phyloP scores from a whole-genome alignment of 495 filamentous ascomycete species.

The Viridothelium virens region DNA sequence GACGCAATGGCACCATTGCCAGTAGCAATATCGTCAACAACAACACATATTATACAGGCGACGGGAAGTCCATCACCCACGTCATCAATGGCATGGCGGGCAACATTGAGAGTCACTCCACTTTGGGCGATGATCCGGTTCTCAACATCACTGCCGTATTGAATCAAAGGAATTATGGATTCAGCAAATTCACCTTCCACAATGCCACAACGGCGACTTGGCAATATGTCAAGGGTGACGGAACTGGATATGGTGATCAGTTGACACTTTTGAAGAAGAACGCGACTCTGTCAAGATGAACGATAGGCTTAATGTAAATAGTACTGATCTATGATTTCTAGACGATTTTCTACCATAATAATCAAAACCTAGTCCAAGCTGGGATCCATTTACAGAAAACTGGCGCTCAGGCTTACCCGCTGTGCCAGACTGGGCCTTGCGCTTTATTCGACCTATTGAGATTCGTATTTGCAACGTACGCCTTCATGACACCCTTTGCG shows the following conservation, averaged over 20 bases:
- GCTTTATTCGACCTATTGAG: no score
- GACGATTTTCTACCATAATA: no score
- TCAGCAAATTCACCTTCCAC: slow-evolving; percentile 43
- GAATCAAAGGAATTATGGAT: slow-evolving; percentile 43
- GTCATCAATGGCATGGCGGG: slow-evolving; percentile 34
- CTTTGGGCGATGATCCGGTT: slow-evolving; percentile 29
- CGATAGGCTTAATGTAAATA: no score
- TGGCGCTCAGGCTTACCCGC: no score
- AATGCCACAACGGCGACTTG: slow-evolving; percentile 40
- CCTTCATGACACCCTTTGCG: no score
- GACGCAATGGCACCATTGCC: slow-evolving; percentile 27
- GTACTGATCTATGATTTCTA: no score
- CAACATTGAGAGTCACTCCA: slow-evolving; percentile 32
- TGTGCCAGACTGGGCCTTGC: no score
- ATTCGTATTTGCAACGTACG: no score
- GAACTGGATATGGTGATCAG: slow-evolving; percentile 39
- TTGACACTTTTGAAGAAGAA: slow-evolving; percentile 36
- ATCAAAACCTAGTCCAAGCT: no score
- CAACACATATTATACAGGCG: slow-evolving; percentile 36
- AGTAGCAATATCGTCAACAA: slow-evolving; percentile 30
- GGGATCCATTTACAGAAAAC: no score
- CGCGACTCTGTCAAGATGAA: slow-evolving; percentile 1
- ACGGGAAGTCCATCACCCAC: slow-evolving; percentile 34
- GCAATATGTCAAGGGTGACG: slow-evolving; percentile 42
- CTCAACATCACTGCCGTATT: slow-evolving; percentile 43